A percentile compares a stretch with the other conserved stretches of the same genome.
These are phyloP conservation scores for Dipodascopsis tothii DNA, from an alignment of 805 yeast species.

Conservation along the genomic window DNA sequence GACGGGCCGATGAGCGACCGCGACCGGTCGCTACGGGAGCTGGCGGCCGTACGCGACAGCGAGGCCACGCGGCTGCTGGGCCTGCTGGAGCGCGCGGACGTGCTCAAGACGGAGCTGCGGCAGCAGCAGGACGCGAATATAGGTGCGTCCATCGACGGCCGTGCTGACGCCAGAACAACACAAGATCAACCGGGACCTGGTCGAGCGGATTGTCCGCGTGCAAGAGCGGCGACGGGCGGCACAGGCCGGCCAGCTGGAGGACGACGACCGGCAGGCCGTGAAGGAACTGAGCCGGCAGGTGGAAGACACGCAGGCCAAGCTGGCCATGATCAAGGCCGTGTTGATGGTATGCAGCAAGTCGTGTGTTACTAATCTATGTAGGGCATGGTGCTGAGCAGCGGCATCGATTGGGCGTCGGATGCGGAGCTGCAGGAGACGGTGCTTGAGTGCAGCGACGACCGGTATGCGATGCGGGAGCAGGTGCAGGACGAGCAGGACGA, in stretches of 20 bases:
- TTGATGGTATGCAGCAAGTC: slow-evolving; percentile 26
- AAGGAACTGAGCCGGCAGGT: too few species aligned
- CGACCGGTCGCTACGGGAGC: background rate
- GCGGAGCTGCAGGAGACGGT: slow-evolving; percentile 8
- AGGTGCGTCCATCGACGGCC: background rate
- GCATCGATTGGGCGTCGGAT: slow-evolving; percentile 15
- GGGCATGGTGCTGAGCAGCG: slow-evolving; percentile 16
- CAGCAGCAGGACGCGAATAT: background rate
- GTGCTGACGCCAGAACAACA: background rate
- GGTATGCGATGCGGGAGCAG: too few species aligned
- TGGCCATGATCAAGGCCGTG: background rate
- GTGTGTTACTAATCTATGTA: slow-evolving; percentile 46
- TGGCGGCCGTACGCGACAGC: background rate
- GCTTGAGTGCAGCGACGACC: slow-evolving; percentile 11
- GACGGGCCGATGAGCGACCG: too few species aligned
- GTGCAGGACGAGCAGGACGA: too few species aligned
- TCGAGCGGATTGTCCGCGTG: background rate
- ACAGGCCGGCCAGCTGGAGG: too few species aligned
- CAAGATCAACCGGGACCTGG: background rate
- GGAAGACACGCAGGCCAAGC: too few species aligned
- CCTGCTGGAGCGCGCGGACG: background rate
- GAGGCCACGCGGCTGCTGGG: background rate
- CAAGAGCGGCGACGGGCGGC: too few species aligned
- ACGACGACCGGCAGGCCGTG: too few species aligned
- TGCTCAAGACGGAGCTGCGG: background rate